phyloP scores from a whole-genome alignment of 176 grass and related monocot species.

The Phragmites australis region DNA sequence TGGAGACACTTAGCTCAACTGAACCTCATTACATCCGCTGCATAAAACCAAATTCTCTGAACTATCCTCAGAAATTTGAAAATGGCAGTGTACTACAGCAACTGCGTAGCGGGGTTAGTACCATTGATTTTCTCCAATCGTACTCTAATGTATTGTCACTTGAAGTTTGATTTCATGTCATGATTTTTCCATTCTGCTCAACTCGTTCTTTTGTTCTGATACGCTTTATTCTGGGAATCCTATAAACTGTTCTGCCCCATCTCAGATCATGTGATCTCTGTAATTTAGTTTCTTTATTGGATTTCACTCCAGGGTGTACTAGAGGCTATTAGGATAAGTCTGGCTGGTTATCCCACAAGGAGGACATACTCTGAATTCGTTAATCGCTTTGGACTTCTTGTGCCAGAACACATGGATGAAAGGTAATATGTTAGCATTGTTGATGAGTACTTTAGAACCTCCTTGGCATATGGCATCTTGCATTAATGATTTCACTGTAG shows the following conservation, averaged over 20 bases:
- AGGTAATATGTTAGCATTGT: slow-evolving; percentile 45
- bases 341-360: slow-evolving; percentile 92
- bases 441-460: neutral
- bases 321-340: slow-evolving; percentile 92
- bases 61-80: slow-evolving; percentile 81
- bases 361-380: slow-evolving; percentile 86
- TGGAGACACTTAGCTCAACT: slow-evolving; percentile 90
- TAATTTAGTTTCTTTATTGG: slow-evolving; percentile 4
- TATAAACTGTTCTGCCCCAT: neutral
- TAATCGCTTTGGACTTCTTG: slow-evolving; percentile 82
- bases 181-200: slow-evolving; percentile 23
- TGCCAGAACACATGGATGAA: slow-evolving; percentile 61
- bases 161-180: neutral
- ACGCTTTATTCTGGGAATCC: neutral
- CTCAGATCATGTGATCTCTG: neutral
- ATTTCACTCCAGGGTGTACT: slow-evolving; percentile 68
- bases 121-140: slow-evolving; percentile 24
- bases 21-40: slow-evolving; percentile 89
- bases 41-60: slow-evolving; percentile 84
- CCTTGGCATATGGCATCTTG: neutral
- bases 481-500: neutral
- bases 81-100: slow-evolving; percentile 92
- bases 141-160: neutral
- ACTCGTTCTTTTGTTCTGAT: slow-evolving; percentile 8
- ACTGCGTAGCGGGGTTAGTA: slow-evolving; percentile 80